Base-by-base conservation (phyloP, 2,329 filamentous ascomycete genomes). In the Exserohilum rostratum region DNA sequence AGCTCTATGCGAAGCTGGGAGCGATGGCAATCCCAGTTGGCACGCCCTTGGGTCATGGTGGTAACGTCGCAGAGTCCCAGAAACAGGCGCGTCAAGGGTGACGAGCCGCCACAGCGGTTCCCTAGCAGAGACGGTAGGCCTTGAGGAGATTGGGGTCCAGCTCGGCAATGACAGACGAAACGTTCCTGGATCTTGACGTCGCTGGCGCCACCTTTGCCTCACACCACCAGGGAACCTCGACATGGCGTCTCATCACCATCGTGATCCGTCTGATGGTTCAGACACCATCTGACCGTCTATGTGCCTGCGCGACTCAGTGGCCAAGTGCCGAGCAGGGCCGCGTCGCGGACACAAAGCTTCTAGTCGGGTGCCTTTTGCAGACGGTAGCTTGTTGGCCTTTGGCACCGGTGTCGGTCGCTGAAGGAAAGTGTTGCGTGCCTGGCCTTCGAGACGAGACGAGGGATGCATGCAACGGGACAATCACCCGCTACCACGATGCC, bases 351-450 rank as follows among this genome's bases (percentile, higher is more conserved):
- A 46, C 25, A 15, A 45, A 20, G 20, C 17, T 39, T 35, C 29
- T 25, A 15, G 35, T 37, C 31, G 18, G 27, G 39, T 18, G 5
- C 43, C 22, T 35, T 13, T 30, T 53, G 34, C 35, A 29, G 50
- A 20, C 18, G 22, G 43, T 29, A 29, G 47, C 49, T 47, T 34
- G 42, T n/a, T 34, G 37, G 11, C 39, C 29, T 47, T n/a, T 38
- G 27, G 27, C 13, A 20, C 9, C 15, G 17, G n/a, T n/a, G n/a
- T n/a, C 49, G 5, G 31, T 39, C 43, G 27, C 37, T 20, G n/a
- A 29, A 30, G 50, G 50, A 46, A 53, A 30, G 31, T 53, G 34
- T 48, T 53, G 44, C 46, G 50, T 46, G 30, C 45, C 34, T 17
- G 27, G 43, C 30, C 42, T 39, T 27, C 11, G 46, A 45, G 18